phyloP scores from a whole-genome alignment of 495 filamentous ascomycete species.

The Monascus purpureus region DNA sequence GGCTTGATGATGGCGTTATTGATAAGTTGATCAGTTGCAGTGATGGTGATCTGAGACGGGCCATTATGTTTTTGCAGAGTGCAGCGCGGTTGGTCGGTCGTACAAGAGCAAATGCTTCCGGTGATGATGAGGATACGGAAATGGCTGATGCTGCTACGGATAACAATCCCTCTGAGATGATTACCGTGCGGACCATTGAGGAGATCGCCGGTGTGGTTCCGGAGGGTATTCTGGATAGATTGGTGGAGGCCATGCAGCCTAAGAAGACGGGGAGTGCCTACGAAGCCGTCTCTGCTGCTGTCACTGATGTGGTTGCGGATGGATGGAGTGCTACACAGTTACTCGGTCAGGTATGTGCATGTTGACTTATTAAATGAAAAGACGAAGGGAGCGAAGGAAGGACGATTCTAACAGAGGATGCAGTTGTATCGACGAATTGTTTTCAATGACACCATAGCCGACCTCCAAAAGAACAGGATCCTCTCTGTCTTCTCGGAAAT shows the following conservation, averaged over 20 bases:
- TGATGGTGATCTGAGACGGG: conserved; percentile 89
- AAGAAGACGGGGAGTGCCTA: conserved; percentile 50
- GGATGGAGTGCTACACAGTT: conserved; percentile 96
- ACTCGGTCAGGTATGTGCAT: conserved; percentile 52
- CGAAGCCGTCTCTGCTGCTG: conserved; percentile 56
- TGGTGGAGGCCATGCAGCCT: conserved; percentile 69
- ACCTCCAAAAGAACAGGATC: conserved; percentile 83
- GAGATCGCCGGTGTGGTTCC: conserved; percentile 96
- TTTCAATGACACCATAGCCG: conserved; percentile 68
- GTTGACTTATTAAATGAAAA: background rate
- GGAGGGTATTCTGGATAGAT: conserved; percentile 47
- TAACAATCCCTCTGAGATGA: conserved; percentile 18
- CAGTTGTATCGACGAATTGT: conserved; percentile 76
- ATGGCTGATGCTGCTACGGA: conserved; percentile 33
- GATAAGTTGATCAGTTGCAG: conserved; percentile 74
- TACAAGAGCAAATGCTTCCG: conserved; percentile 5
- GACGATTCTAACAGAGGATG: background rate
- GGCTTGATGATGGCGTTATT: conserved; percentile 60
- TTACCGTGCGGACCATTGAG: conserved; percentile 70
- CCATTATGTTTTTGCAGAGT: conserved; percentile 91
- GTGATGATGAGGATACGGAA: conserved; percentile 34
- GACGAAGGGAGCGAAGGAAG: too few relatives aligned
- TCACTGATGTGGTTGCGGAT: conserved; percentile 87
- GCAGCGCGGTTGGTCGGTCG: conserved; percentile 62
- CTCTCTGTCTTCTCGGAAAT: conserved; percentile 79